Evolutionary conservation across 139 green algal species (phyloP).

Genomic region (Coccomyxa sp.): DNA sequence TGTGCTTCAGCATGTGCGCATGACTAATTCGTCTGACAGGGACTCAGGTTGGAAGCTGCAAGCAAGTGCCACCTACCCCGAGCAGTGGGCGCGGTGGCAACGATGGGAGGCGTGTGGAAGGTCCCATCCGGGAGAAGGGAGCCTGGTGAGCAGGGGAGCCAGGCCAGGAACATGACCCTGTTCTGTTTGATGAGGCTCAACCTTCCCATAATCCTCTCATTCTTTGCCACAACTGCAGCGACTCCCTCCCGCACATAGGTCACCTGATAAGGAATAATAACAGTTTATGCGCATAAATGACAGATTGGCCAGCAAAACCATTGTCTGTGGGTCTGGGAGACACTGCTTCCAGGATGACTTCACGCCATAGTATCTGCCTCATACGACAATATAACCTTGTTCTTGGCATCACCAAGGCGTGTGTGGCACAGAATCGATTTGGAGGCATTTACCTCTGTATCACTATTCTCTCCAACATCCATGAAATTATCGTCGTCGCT

Average conservation of each 20-base stretch:
- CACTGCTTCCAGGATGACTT: background rate
- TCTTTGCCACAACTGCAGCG: constrained; percentile 46
- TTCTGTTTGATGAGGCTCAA: constrained; percentile 67
- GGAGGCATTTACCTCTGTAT: constrained; percentile 35
- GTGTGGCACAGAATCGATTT: background rate
- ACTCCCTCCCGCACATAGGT: constrained; percentile 63
- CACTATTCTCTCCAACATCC: constrained; percentile 41
- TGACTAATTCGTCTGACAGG: background rate
- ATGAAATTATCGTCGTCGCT: constrained; percentile 36
- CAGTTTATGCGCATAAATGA: background rate
- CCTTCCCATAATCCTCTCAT: constrained; percentile 54
- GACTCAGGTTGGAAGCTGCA: too few relatives aligned
- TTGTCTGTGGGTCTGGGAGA: background rate
- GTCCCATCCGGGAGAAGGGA: constrained; percentile 33
- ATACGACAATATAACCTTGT: background rate
- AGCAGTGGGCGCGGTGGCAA: too few relatives aligned
- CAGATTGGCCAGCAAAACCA: background rate
- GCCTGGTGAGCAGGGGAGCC: constrained; percentile 54
- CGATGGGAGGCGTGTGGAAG: constrained; percentile 15
- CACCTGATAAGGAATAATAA: constrained; percentile 36
- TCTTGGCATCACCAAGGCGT: background rate
- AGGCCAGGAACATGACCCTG: constrained; percentile 65
- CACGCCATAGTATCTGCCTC: background rate
- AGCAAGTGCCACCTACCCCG: background rate
- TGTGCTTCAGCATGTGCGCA: background rate